phyloP scores from a whole-genome alignment of 1,139 yeast genomes.

The Saccharomyces uvarum region DNA sequence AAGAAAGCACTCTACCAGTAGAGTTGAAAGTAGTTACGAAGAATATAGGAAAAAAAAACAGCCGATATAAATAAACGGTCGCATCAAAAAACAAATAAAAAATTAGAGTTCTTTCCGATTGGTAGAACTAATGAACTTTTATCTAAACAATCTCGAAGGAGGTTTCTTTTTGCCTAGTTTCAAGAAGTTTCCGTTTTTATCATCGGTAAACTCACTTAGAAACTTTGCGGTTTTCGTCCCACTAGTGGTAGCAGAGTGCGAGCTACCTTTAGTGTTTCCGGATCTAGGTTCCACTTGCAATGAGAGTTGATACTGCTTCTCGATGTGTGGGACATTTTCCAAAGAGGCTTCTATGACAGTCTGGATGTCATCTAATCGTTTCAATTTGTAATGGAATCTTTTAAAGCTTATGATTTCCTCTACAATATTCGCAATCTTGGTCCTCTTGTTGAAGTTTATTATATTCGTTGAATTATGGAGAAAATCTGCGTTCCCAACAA shows the following conservation, averaged over 20 bases:
- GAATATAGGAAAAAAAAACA: not conserved
- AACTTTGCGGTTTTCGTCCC: constrained; percentile 6
- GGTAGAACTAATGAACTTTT: not conserved
- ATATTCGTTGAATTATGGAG: constrained; percentile 56
- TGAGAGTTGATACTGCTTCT: constrained; percentile 70
- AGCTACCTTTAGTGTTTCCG: constrained; percentile 1
- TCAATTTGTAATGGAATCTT: constrained; percentile 55
- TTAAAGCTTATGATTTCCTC: constrained; percentile 71
- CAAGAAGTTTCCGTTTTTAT: constrained; percentile 8
- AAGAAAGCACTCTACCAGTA: not conserved
- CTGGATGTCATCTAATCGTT: constrained; percentile 59
- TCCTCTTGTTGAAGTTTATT: constrained; percentile 65
- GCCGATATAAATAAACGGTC: not conserved
- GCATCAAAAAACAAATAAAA: not conserved
- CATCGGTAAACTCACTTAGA: constrained; percentile 8
- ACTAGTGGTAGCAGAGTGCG: constrained; percentile 5
- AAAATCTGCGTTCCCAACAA: constrained; percentile 78
- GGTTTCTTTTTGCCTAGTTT: constrained; percentile 13
- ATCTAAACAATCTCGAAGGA: constrained; percentile 11
- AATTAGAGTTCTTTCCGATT: not conserved
- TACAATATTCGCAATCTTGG: constrained; percentile 65
- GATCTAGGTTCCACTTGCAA: constrained; percentile 41
- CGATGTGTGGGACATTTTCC: constrained; percentile 52
- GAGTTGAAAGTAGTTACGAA: not conserved
- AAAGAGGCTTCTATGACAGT: constrained; percentile 52